phyloP scores from a whole-genome alignment of 2,329 filamentous ascomycete genomes.

The Atkinsonella hypoxylon region DNA sequence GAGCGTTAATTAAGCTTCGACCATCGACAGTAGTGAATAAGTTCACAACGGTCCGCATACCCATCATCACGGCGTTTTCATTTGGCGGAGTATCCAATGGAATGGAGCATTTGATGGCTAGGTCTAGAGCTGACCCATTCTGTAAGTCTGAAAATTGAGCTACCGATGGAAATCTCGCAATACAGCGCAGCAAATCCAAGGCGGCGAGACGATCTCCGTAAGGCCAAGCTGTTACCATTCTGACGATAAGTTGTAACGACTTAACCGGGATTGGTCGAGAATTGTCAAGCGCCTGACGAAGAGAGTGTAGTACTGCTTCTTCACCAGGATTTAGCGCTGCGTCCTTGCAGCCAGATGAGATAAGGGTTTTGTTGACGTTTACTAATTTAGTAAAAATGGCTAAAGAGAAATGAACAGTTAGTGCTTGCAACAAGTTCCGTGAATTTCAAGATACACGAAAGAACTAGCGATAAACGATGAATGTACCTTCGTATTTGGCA shows the following conservation, averaged over 20 bases:
- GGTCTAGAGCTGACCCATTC: constrained; percentile 47
- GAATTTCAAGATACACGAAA: background rate
- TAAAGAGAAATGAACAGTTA: constrained; percentile 19
- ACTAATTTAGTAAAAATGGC: constrained; percentile 66
- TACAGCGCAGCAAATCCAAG: constrained; percentile 76
- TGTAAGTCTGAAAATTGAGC: constrained; percentile 45
- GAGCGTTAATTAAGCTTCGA: constrained; percentile 48
- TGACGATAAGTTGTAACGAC: constrained; percentile 54
- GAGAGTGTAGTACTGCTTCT: constrained; percentile 45
- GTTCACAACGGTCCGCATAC: constrained; percentile 69
- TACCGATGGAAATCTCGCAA: constrained; percentile 57
- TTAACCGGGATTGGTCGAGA: constrained; percentile 34
- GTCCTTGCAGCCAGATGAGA: constrained; percentile 60
- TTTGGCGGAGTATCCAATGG: constrained; percentile 44
- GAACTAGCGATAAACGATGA: background rate
- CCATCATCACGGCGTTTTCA: constrained; percentile 80
- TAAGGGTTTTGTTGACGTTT: constrained; percentile 61
- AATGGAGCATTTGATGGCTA: constrained; percentile 29
- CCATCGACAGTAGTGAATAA: constrained; percentile 68
- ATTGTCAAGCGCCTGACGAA: constrained; percentile 54
- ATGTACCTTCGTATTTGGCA: constrained; percentile 51
- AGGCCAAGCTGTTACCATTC: constrained; percentile 69
- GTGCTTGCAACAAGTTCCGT: background rate
- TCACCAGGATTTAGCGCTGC: constrained; percentile 63
- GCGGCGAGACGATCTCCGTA: constrained; percentile 68